Evolutionary conservation across 805 yeast species (phyloP).

Genomic region (Myxozyma nipponensis): DNA sequence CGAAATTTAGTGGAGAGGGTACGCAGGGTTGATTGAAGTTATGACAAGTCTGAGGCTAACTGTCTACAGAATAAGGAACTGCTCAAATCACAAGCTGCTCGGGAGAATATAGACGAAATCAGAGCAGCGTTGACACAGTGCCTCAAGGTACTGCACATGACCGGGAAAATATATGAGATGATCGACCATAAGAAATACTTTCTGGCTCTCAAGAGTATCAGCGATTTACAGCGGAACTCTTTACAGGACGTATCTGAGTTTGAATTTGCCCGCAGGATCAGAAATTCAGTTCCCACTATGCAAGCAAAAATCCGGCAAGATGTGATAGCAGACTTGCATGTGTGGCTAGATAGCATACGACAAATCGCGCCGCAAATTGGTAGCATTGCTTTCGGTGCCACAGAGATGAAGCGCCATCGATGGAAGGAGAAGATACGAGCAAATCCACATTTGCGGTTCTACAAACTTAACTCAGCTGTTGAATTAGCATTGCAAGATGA

Average conservation of each 20-base stretch:
- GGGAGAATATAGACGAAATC: conserved; percentile 67
- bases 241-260: conserved; percentile 62
- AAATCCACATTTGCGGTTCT: conserved; percentile 48
- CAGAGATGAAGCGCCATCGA: conserved; percentile 52
- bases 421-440: conserved; percentile 53
- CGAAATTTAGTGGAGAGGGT: conserved; percentile 51
- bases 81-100: conserved; percentile 59
- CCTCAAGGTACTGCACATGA: conserved; percentile 75
- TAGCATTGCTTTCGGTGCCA: conserved; percentile 50
- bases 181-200: conserved; percentile 72
- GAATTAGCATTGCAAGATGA: conserved; percentile 69
- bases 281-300: conserved; percentile 68
- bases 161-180: conserved; percentile 79
- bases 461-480: conserved; percentile 79
- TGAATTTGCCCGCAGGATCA: conserved; percentile 67
- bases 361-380: conserved; percentile 51
- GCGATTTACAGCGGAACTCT: conserved; percentile 66
- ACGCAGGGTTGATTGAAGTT: conserved; percentile 8
- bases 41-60: neutral
- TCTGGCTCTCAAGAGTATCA: conserved; percentile 74
- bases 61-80: conserved; percentile 51
- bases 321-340: conserved; percentile 57
- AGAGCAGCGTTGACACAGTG: conserved; percentile 65
- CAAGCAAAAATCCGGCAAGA: conserved; percentile 70
- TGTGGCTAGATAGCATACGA: conserved; percentile 49